Evolutionary conservation across 2,329 filamentous ascomycete genomes (phyloP).

Genomic region (Aspergillus phoenicis): DNA sequence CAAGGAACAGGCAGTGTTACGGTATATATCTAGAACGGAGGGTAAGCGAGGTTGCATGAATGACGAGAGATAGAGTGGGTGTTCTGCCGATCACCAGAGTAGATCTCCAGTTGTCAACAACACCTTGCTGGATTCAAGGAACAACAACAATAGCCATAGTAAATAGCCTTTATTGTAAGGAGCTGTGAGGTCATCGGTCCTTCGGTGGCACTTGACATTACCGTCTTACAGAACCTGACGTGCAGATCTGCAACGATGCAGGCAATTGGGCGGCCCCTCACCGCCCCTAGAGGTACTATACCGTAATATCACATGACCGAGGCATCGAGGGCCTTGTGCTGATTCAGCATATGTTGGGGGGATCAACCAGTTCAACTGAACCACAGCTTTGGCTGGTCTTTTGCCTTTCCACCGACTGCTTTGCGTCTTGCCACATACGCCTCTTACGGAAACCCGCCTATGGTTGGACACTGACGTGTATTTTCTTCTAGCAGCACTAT

Average conservation of each 20-base stretch:
- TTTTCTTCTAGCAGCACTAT: background rate
- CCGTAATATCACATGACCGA: background rate
- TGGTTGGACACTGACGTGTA: background rate
- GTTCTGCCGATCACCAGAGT: background rate
- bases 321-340: background rate
- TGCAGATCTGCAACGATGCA: background rate
- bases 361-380: background rate
- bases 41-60: background rate
- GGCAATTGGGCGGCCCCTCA: background rate
- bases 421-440: background rate
- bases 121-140: background rate
- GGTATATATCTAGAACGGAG: background rate
- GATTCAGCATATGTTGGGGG: background rate
- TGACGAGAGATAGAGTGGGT: background rate
- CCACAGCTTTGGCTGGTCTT: background rate
- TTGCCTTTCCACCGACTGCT: background rate
- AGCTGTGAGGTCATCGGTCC: conserved; percentile 9
- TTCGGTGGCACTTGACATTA: background rate
- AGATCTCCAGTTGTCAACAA: background rate
- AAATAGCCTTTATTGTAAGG: no score
- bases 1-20: background rate
- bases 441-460: background rate
- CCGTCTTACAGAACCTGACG: conserved; percentile 2
- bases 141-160: background rate
- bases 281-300: background rate